These are phyloP conservation scores for Neofusicoccum laricinum DNA, from an alignment of 2,329 filamentous ascomycete species.

Conservation along the genomic window DNA sequence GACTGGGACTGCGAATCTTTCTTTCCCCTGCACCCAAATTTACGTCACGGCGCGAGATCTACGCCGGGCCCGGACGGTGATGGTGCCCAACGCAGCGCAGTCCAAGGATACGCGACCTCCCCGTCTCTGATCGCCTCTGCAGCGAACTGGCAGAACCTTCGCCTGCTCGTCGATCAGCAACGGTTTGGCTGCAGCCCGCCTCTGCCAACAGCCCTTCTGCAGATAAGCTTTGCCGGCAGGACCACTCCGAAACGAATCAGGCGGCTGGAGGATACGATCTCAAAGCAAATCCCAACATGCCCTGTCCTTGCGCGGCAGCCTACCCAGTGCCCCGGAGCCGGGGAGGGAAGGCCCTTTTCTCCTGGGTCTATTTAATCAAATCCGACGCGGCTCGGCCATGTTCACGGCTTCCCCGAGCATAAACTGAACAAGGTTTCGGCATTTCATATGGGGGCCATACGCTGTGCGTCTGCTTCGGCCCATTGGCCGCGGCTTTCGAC, in stretches of 20 bases:
- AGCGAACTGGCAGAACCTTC: neutral
- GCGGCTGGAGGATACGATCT: neutral
- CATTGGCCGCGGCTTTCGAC: neutral
- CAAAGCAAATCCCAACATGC: neutral
- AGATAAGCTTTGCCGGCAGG: conserved; percentile 11
- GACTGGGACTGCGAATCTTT: too few relatives aligned
- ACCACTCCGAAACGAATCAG: conserved; percentile 1
- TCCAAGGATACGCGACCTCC: neutral
- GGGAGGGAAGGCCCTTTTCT: neutral
- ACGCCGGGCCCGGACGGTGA: neutral
- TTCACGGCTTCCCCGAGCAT: neutral
- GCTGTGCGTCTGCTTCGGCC: neutral
- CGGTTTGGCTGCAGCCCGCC: neutral
- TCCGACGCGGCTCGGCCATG: neutral
- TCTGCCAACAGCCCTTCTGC: neutral
- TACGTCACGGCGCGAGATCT: conserved; percentile 1
- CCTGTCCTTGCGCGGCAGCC: neutral
- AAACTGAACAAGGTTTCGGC: neutral
- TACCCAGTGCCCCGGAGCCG: neutral
- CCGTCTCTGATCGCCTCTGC: neutral
- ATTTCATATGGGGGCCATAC: neutral
- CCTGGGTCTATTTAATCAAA: neutral
- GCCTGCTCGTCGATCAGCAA: neutral
- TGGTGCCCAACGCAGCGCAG: conserved; percentile 1
- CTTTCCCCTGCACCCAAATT: neutral